phyloP scores from a whole-genome alignment of 2,329 filamentous ascomycete species.

The Samsoniella hepiali region DNA sequence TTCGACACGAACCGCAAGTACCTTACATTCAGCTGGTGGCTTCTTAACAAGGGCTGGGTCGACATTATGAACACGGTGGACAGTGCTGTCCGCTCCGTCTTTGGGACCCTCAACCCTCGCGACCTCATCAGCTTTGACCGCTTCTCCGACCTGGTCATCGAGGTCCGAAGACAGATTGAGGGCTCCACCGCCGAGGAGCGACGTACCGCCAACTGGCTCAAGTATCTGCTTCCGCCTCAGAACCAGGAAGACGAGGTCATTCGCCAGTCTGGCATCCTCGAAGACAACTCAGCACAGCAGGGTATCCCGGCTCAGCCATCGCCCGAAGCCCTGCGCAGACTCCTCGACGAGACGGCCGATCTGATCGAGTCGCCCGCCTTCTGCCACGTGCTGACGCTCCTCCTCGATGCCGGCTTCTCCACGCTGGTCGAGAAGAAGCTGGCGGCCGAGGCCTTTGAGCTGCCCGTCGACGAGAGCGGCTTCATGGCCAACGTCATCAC shows the following conservation, averaged over 20 bases:
- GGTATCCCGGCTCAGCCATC: constrained; percentile 41
- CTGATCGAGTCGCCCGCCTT: constrained; percentile 93
- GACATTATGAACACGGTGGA: constrained; percentile 79
- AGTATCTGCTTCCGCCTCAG: constrained; percentile 74
- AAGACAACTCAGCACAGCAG: constrained; percentile 40
- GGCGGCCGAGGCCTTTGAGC: constrained; percentile 72
- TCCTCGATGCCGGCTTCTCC: constrained; percentile 85
- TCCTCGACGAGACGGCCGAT: constrained; percentile 94
- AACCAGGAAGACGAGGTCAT: constrained; percentile 82
- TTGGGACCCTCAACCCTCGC: constrained; percentile 82
- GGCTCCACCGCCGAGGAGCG: constrained; percentile 48
- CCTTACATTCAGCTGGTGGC: constrained; percentile 96
- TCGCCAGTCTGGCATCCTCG: constrained; percentile 75
- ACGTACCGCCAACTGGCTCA: constrained; percentile 65
- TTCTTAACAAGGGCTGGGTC: constrained; percentile 86
- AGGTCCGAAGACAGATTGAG: constrained; percentile 83
- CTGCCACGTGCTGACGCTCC: constrained; percentile 75
- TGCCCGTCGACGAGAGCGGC: constrained; percentile 28
- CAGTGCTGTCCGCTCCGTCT: constrained; percentile 82
- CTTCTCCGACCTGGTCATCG: constrained; percentile 74
- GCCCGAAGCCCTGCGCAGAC: constrained; percentile 65
- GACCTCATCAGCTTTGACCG: constrained; percentile 81
- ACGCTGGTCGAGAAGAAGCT: constrained; percentile 80
- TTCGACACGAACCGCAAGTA: constrained; percentile 96
- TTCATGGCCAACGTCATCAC: constrained; percentile 49